phyloP scores from a whole-genome alignment of 208 protist species.

The Plasmodiophora brassicae region DNA sequence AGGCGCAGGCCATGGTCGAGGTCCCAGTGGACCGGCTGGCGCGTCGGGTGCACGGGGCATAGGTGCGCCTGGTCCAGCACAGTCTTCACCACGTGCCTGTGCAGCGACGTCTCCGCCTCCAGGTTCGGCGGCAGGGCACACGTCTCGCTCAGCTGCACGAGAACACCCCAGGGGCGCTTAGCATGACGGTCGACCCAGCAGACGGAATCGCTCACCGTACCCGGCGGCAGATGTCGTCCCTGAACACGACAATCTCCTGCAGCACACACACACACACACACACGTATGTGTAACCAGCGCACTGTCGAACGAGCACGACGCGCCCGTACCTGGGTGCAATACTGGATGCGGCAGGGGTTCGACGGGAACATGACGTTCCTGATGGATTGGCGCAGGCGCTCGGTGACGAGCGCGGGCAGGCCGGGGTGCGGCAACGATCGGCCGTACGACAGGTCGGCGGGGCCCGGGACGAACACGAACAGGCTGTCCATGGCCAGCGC shows the following conservation, averaged over 20 bases:
- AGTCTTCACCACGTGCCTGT: slow-evolving; percentile 45
- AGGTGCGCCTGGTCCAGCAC: slow-evolving; percentile 47
- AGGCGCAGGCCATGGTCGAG: slow-evolving; percentile 41
- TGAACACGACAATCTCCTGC: not conserved
- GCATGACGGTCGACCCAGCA: not conserved
- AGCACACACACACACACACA: not conserved
- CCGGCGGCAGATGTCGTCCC: not conserved
- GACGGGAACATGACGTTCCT: slow-evolving; percentile 23
- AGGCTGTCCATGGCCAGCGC: not conserved
- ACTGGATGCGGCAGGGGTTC: slow-evolving; percentile 41
- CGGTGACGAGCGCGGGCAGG: slow-evolving; percentile 22
- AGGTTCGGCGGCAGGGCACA: not conserved
- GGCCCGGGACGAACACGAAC: slow-evolving; percentile 45
- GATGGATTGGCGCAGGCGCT: not conserved
- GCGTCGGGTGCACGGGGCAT: not conserved
- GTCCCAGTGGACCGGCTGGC: slow-evolving; percentile 31
- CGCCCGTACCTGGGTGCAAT: slow-evolving; percentile 27
- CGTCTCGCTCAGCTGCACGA: not conserved
- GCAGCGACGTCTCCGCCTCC: not conserved
- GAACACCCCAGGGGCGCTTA: not conserved
- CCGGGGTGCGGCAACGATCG: slow-evolving; percentile 16
- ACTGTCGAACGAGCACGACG: not conserved
- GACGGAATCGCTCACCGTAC: not conserved
- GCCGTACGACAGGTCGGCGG: not conserved
- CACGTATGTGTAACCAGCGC: not conserved